Percentiles rank a stretch among this genome's conserved stretches.
phyloP scores from a whole-genome alignment of 176 grass and related monocot species.

The Carex myosuroides region DNA sequence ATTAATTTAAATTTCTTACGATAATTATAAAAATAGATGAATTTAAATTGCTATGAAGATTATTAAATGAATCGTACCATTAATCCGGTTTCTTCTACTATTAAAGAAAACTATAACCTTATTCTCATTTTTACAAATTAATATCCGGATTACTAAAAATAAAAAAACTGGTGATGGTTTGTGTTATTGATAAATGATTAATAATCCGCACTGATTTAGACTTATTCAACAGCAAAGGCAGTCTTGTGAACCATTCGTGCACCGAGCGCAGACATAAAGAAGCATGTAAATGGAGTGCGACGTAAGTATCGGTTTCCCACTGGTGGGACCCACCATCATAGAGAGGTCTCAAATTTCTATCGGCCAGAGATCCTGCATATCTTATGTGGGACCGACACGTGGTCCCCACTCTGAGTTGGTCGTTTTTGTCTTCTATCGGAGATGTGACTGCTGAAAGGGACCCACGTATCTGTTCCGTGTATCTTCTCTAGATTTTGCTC shows the following conservation, averaged over 20 bases:
- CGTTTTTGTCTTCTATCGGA: not conserved
- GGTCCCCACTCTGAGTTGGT: not conserved
- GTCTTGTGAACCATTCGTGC: not conserved
- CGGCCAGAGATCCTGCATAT: constrained; percentile 11
- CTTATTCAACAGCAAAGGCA: not conserved
- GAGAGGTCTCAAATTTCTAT: not conserved
- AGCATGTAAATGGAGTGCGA: not conserved
- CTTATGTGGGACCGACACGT: constrained; percentile 1
- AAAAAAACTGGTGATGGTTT: too few relatives aligned
- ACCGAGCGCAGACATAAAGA: not conserved
- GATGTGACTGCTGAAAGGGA: not conserved
- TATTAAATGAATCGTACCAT: too few relatives aligned
- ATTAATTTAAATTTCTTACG: too few relatives aligned
- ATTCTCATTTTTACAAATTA: too few relatives aligned
- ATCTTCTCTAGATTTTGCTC: constrained; percentile 1
- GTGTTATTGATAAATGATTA: not conserved
- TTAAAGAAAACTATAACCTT: too few relatives aligned
- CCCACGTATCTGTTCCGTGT: not conserved
- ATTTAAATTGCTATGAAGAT: too few relatives aligned
- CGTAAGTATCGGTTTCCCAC: not conserved
- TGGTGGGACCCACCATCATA: not conserved
- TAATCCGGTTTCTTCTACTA: too few relatives aligned
- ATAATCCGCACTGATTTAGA: not conserved
- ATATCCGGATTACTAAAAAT: too few relatives aligned
- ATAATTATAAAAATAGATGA: too few relatives aligned